Percentiles rank a stretch among this genome's conserved stretches.
Evolutionary conservation across 192 early-diverging fungal genomes (phyloP).

Genomic region (Umbelopsis isabellina): DNA sequence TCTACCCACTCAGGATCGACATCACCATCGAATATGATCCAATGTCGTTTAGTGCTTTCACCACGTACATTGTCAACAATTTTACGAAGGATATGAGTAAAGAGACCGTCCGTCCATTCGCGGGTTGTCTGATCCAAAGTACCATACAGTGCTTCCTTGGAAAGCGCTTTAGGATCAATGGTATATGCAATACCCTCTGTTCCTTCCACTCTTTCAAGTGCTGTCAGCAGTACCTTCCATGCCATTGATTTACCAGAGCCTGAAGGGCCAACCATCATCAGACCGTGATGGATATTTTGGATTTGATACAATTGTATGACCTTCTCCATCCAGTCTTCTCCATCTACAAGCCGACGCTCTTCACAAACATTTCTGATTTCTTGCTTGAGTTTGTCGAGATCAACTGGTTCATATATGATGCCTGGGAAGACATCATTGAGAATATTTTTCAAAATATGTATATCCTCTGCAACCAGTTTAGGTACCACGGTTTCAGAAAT

Average conservation of each 20-base stretch:
- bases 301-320: conserved; percentile 98
- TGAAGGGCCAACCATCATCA: conserved; percentile 99
- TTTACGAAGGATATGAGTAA: conserved; percentile 96
- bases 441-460: conserved; percentile 81
- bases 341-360: conserved; percentile 72
- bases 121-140: conserved; percentile 96
- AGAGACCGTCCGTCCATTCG: conserved; percentile 99
- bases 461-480: conserved; percentile 98
- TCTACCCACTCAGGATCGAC: conserved; percentile 99
- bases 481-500: conserved; percentile 97
- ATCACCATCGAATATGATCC: conserved; percentile 99
- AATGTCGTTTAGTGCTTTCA: conserved; percentile 91
- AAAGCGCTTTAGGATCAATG: conserved; percentile 98
- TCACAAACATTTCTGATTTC: conserved; percentile 79
- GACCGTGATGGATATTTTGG: conserved; percentile 96
- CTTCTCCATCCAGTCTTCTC: conserved; percentile 92
- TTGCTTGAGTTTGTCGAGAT: conserved; percentile 71
- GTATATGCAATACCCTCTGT: conserved; percentile 91
- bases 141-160: conserved; percentile 97
- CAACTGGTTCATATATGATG: conserved; percentile 79
- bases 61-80: conserved; percentile 99
- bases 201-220: conserved; percentile 85
- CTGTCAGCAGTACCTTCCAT: conserved; percentile 92
- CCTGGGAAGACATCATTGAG: conserved; percentile 95
- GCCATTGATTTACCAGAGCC: conserved; percentile 94